A percentile compares a stretch with the other conserved stretches of the same genome.
Evolutionary conservation across 2,329 filamentous ascomycete species (phyloP).

Genomic region (Talaromyces sp.): DNA sequence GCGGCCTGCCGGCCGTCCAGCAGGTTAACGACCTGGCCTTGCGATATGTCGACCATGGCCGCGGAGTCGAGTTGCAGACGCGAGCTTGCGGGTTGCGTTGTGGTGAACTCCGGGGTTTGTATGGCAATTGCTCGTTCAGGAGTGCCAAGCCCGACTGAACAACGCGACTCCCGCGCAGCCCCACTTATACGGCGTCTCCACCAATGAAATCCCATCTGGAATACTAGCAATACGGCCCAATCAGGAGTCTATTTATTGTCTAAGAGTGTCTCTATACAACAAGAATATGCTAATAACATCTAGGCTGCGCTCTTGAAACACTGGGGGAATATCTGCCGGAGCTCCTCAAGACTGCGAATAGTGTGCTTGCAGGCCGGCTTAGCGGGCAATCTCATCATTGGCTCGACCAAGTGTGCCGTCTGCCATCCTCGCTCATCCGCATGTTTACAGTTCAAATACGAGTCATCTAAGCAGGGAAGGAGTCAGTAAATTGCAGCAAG

Average conservation of each 20-base stretch:
- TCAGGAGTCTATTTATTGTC: not conserved
- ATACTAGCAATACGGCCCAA: not conserved
- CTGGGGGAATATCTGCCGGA: constrained; percentile 72
- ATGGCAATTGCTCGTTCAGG: constrained; percentile 10
- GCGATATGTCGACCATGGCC: constrained; percentile 19
- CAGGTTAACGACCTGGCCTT: constrained; percentile 73
- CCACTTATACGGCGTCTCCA: not conserved
- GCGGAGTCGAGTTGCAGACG: not conserved
- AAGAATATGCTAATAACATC: not conserved
- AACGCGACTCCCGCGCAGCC: constrained; percentile 10
- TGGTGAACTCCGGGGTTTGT: not conserved
- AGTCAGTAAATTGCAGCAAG: constrained; percentile 9
- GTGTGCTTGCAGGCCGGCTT: constrained; percentile 66
- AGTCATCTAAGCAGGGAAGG: constrained; percentile 60
- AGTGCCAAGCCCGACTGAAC: constrained; percentile 7
- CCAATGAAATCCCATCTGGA: not conserved
- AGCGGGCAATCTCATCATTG: constrained; percentile 59
- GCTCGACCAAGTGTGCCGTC: constrained; percentile 78
- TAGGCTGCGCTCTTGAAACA: constrained; percentile 61
- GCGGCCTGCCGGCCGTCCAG: constrained; percentile 70
- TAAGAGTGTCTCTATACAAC: not conserved
- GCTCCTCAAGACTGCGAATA: constrained; percentile 69
- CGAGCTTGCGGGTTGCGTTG: not conserved
- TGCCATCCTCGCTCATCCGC: constrained; percentile 81
- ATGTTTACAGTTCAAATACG: constrained; percentile 71